Conservation (phyloP, 2,329 filamentous ascomycete genomes). For the Pseudovirgaria hyperparasitica region DNA sequence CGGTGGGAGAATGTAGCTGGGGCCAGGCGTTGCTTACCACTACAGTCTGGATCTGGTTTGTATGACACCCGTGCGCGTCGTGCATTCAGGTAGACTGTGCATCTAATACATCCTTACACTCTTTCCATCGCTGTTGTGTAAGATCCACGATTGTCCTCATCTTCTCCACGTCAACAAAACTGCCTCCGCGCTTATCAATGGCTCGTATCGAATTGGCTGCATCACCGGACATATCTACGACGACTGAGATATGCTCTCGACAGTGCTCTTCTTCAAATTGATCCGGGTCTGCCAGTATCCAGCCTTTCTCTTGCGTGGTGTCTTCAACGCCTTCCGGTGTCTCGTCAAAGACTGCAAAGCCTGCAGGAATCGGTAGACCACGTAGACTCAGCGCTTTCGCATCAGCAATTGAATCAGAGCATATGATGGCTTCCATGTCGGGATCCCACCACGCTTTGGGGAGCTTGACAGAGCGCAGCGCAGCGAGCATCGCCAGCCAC, state of each 20-base stretch:
- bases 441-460: conserved; percentile 73
- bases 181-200: conserved; percentile 77
- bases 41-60: too few relatives aligned
- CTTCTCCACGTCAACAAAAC: conserved; percentile 50
- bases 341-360: conserved; percentile 57
- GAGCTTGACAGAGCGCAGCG: conserved; percentile 63
- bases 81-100: too few relatives aligned
- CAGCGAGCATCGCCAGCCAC: conserved; percentile 74
- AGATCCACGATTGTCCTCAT: conserved; percentile 47
- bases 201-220: conserved; percentile 63
- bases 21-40: too few relatives aligned
- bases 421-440: conserved; percentile 68
- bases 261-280: conserved; percentile 78
- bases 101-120: conserved; percentile 30
- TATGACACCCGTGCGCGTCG: too few relatives aligned
- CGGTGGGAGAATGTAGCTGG: too few relatives aligned
- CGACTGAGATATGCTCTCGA: conserved; percentile 67
- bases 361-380: conserved; percentile 62
- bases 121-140: conserved; percentile 52
- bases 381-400: conserved; percentile 46
- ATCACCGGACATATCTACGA: conserved; percentile 49
- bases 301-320: conserved; percentile 25
- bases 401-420: conserved; percentile 46
- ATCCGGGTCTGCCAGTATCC: conserved; percentile 82
- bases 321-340: too few relatives aligned